phyloP scores from a whole-genome alignment of 176 grass and related monocot species.

The Oropetium thomaeum region DNA sequence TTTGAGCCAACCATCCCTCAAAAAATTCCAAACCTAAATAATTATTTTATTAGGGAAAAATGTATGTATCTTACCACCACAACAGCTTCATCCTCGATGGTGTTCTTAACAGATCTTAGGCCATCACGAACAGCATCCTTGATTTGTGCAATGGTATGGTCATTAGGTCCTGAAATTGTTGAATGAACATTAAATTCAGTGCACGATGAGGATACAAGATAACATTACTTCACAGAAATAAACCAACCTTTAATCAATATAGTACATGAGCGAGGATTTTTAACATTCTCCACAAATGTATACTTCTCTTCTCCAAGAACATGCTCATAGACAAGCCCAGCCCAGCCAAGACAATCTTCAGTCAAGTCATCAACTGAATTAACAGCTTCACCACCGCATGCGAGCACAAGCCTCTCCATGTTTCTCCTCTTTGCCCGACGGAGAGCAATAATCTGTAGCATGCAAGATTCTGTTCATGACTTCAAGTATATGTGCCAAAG shows the following conservation, averaged over 20 bases:
- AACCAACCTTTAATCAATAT: conserved; percentile 93
- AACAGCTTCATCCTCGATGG: conserved; percentile 89
- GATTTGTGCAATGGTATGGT: conserved; percentile 98
- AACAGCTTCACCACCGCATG: conserved; percentile 87
- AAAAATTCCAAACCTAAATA: background rate
- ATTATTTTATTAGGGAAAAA: background rate
- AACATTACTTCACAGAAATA: conserved; percentile 3
- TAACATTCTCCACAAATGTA: conserved; percentile 93
- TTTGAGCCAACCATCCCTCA: background rate
- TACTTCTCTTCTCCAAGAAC: conserved; percentile 96
- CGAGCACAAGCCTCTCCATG: conserved; percentile 94
- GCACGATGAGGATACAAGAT: background rate
- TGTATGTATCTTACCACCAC: conserved; percentile 64
- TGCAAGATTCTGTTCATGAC: conserved; percentile 18
- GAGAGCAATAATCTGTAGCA: conserved; percentile 81
- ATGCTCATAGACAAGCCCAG: conserved; percentile 96
- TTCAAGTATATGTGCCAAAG: background rate
- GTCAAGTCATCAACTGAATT: conserved; percentile 91
- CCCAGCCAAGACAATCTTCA: conserved; percentile 93
- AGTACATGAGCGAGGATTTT: conserved; percentile 91
- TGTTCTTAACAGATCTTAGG: conserved; percentile 93
- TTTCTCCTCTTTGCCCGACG: conserved; percentile 96
- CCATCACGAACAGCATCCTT: conserved; percentile 94
- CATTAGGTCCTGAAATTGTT: conserved; percentile 77
- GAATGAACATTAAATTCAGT: conserved; percentile 11